Base-by-base conservation (phyloP, 2,329 filamentous ascomycete genomes). In the Sclerotinia subarctica region DNA sequence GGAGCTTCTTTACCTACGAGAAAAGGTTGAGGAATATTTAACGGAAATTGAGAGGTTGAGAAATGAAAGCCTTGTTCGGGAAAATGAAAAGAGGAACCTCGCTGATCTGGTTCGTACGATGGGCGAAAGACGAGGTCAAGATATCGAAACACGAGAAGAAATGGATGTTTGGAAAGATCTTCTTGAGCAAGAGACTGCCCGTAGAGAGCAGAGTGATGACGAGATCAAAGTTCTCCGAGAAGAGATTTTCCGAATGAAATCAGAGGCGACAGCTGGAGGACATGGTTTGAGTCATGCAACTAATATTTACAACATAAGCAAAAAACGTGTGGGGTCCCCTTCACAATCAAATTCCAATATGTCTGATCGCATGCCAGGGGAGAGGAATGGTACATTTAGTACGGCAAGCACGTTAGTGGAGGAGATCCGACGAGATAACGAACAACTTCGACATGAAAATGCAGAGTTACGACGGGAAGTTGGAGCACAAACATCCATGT, bases 101-200 rank as follows among this genome's bases (percentile, higher is more conserved):
- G 90, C 91, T 0, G 93, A 97, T 73, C 87, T 94, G 71, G 88
- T 97, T 74, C 88, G 87, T 73, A 84, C 85, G 2, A 82, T 90
- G 77, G 84, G 84, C 42, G 86, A 87, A 60, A 80, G 80, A 46
- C 80, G 81, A 49, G 76, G 80, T 60, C 81, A 82, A 54, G 79
- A 81, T 72, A 73, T 80, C 21, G 82, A 82, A 59, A 81, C 80
- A 15, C 84, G 88, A 70, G 87, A 88, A 72, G 86, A 88, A 73
- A 83, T 91, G 77, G 93, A 96, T 70, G 94, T 97, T 78, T 97
- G 93, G 90, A 97, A 96, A 78, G 94, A 97, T 74, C 86, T 98
- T 70, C 85, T 97, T 35, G 93, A 97, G 76, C 92, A 95, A 72
- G 95, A 99, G 79, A 95, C 92, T 2, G 90, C 90, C 4, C 88